These are phyloP conservation scores for Suillus plorans DNA, from an alignment of 768 basidiomycete species.

Conservation along the genomic window DNA sequence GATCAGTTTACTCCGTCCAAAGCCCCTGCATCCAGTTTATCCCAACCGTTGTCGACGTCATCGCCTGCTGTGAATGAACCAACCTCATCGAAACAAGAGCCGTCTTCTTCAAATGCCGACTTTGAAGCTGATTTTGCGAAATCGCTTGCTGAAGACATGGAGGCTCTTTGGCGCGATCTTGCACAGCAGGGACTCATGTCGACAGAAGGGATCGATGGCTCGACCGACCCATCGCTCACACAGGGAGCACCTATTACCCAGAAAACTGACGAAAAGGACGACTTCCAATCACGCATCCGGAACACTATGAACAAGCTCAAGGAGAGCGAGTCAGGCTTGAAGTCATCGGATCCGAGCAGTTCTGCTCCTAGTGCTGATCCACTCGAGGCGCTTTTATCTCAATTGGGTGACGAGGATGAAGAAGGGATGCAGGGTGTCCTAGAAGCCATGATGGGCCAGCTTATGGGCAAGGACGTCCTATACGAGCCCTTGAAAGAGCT, in stretches of 20 bases:
- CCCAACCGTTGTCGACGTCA: conserved; percentile 14
- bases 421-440: conserved; percentile 64
- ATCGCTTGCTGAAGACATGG: conserved; percentile 46
- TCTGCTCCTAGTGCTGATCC: conserved; percentile 29
- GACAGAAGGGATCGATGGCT: conserved; percentile 56
- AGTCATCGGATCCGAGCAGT: conserved; percentile 15
- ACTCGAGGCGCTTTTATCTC: conserved; percentile 53
- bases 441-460: conserved; percentile 57
- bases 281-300: conserved; percentile 70
- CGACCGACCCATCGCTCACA: conserved; percentile 13
- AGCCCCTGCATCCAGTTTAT: conserved; percentile 12
- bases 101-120: conserved; percentile 6
- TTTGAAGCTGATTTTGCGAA: conserved; percentile 35
- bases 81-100: conserved; percentile 13
- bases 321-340: conserved; percentile 53
- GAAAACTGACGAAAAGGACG: conserved; percentile 24
- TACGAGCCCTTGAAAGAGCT: conserved; percentile 74
- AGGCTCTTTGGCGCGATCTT: conserved; percentile 37
- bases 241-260: conserved; percentile 1
- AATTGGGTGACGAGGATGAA: conserved; percentile 45
- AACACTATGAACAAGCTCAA: conserved; percentile 75
- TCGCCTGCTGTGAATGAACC: conserved; percentile 18
- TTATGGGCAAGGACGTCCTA: conserved; percentile 31
- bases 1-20: conserved; percentile 39
- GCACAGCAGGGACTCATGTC: conserved; percentile 42